Evolutionary conservation across 768 basidiomycete species (phyloP).

Genomic region (Sporobolomyces phaffii): DNA sequence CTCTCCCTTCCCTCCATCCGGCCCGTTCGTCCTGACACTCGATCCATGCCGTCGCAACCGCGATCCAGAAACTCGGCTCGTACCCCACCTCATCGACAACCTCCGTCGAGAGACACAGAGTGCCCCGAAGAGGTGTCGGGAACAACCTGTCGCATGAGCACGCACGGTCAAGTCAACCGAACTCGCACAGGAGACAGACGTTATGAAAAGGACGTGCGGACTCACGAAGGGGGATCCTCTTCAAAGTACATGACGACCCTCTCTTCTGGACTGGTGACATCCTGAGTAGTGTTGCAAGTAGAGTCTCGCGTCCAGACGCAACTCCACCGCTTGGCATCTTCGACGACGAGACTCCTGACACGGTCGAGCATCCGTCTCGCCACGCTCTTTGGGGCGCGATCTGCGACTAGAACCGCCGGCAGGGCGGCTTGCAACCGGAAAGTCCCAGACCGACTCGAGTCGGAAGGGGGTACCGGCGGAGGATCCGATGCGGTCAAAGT

Average conservation of each 20-base stretch:
- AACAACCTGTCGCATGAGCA: constrained; percentile 7
- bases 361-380: not conserved
- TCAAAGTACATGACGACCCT: constrained; percentile 6
- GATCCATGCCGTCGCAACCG: constrained; percentile 5
- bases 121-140: not conserved
- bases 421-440: constrained; percentile 1
- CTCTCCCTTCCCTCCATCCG: constrained; percentile 18
- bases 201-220: no score
- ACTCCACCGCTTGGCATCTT: constrained; percentile 1
- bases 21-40: constrained; percentile 12
- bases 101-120: not conserved
- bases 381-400: no score
- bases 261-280: not conserved
- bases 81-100: constrained; percentile 3
- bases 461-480: not conserved
- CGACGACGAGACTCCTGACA: not conserved
- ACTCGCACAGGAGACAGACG: no score
- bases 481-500: no score
- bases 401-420: not conserved
- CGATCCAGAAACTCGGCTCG: constrained; percentile 26
- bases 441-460: not conserved
- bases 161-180: no score
- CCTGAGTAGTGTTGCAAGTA: no score
- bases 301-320: not conserved
- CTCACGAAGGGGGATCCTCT: not conserved